Conservation (phyloP, 257 asterid genomes). For the Solanum habrochaites region DNA sequence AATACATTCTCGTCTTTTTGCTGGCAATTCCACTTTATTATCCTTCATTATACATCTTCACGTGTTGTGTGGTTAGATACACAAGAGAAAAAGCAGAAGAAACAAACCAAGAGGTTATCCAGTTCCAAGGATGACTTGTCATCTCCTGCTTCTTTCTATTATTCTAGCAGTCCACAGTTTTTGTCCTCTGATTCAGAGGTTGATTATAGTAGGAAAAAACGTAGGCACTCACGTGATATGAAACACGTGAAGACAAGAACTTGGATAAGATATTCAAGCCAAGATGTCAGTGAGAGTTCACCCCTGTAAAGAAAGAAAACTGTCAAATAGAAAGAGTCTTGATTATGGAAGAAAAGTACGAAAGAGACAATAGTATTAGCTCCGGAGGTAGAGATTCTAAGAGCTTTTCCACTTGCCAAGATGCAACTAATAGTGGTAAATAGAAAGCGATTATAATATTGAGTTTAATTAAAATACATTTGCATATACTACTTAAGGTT, state of each 20-base stretch:
- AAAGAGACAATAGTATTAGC: slow-evolving; percentile 28
- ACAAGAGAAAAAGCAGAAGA: slow-evolving; percentile 41
- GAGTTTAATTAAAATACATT: neutral
- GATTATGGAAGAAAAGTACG: slow-evolving; percentile 33
- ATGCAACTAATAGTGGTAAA: slow-evolving; percentile 2
- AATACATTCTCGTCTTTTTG: neutral
- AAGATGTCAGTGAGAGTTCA: slow-evolving; percentile 14
- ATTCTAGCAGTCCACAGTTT: slow-evolving; percentile 35
- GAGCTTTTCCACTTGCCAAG: slow-evolving; percentile 37
- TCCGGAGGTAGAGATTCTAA: slow-evolving; percentile 44
- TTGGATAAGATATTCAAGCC: slow-evolving; percentile 22
- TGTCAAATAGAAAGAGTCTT: slow-evolving; percentile 24
- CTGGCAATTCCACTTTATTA: neutral
- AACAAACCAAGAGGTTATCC: slow-evolving; percentile 39
- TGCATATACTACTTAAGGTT: neutral
- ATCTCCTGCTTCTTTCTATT: slow-evolving; percentile 37
- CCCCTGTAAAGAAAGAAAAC: slow-evolving; percentile 35
- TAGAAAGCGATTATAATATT: neutral
- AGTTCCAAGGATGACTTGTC: slow-evolving; percentile 27
- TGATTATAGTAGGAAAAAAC: slow-evolving; percentile 27
- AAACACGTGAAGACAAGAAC: slow-evolving; percentile 23
- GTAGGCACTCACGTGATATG: slow-evolving; percentile 4
- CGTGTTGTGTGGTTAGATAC: slow-evolving; percentile 15
- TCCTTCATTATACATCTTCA: neutral
- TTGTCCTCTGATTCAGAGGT: slow-evolving; percentile 26